Conservation (phyloP, 148 eudicot genomes). For the Cornus controversa region DNA sequence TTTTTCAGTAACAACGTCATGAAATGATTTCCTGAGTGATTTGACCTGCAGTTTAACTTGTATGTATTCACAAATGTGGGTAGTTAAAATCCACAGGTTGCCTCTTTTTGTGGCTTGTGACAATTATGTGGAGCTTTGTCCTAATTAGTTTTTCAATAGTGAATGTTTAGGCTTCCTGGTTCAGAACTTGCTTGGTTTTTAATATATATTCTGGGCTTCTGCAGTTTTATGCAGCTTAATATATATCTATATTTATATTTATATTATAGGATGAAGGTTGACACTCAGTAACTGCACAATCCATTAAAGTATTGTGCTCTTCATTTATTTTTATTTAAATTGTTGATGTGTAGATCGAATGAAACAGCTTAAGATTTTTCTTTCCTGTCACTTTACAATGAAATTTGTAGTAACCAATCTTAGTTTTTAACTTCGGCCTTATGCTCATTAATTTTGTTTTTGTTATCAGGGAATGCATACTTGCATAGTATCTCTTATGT, state of each 20-base stretch:
- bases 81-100: background rate
- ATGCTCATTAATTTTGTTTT: constrained; percentile 4
- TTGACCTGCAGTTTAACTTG: background rate
- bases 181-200: background rate
- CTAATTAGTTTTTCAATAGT: background rate
- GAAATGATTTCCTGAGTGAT: background rate
- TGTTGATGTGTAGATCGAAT: background rate
- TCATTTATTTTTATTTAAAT: background rate
- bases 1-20: too few species aligned
- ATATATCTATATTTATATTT: background rate
- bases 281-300: background rate
- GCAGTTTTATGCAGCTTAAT: background rate
- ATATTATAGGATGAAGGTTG: background rate
- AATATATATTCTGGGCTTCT: background rate
- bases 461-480: constrained; percentile 75
- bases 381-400: background rate
- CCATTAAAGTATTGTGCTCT: background rate
- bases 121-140: background rate
- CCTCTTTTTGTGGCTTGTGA: background rate
- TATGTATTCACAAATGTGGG: background rate
- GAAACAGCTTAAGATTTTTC: background rate
- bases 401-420: background rate
- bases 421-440: background rate
- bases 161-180: background rate
- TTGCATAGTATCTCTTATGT: constrained; percentile 49